Percentiles rank a stretch among this genome's conserved stretches.
Evolutionary conservation across 2,329 filamentous ascomycete genomes (phyloP).

Genomic region (Alternaria solani): DNA sequence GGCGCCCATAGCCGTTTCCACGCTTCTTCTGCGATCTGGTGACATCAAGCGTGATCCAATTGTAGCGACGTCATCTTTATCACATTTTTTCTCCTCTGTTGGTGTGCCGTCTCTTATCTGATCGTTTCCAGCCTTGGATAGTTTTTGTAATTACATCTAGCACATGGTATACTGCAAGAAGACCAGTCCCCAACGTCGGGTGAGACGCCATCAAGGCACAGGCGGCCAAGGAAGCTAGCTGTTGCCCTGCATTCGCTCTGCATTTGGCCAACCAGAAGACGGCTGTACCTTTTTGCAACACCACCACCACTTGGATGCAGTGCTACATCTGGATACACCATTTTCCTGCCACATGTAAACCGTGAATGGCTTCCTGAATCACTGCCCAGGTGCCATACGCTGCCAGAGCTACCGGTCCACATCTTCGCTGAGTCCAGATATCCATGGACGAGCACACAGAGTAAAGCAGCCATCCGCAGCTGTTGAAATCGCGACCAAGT

Average conservation of each 20-base stretch:
- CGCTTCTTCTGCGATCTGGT: slow-evolving; percentile 1
- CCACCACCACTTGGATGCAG: not conserved
- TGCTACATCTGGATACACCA: not conserved
- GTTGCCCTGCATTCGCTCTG: slow-evolving; percentile 3
- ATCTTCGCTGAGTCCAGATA: too few species aligned
- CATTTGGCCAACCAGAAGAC: not conserved
- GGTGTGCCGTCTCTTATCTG: not conserved
- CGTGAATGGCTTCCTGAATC: not conserved
- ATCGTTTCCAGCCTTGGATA: not conserved
- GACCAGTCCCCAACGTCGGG: not conserved
- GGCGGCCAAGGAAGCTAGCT: not conserved
- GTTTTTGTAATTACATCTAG: not conserved
- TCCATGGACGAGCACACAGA: not conserved
- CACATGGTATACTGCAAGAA: not conserved
- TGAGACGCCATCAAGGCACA: not conserved
- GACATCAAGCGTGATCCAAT: not conserved
- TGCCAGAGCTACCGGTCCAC: not conserved
- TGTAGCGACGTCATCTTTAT: slow-evolving; percentile 9
- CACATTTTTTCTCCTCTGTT: not conserved
- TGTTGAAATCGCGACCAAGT: not conserved
- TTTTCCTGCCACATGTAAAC: not conserved
- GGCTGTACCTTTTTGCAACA: slow-evolving; percentile 7
- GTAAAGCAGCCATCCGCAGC: not conserved
- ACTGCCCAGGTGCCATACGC: too few species aligned
- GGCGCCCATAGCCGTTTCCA: not conserved